phyloP scores from a whole-genome alignment of 1,139 yeast species.

The Trichomonascaceae sp. region DNA sequence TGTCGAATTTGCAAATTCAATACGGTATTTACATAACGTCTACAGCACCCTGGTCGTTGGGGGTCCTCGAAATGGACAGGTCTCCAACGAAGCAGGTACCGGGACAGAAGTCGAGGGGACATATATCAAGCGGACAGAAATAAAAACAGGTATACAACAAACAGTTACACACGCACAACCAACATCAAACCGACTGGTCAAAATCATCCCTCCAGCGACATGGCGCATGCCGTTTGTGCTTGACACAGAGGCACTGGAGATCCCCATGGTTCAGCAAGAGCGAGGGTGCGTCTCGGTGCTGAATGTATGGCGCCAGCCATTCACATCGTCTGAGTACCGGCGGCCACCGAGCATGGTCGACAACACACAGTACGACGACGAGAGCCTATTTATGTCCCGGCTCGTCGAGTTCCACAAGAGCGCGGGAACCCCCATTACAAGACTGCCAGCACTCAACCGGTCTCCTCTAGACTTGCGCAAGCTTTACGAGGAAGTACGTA shows the following conservation, averaged over 20 bases:
- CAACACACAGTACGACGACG: neutral
- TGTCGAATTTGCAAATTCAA: no score
- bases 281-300: neutral
- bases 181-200: constrained; percentile 31
- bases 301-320: no score
- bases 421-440: constrained; percentile 16
- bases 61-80: no score
- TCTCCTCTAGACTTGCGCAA: constrained; percentile 28
- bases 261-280: neutral
- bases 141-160: no score
- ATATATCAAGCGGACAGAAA: no score
- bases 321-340: no score
- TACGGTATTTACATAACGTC: no score
- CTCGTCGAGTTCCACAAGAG: constrained; percentile 26
- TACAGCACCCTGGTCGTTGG: no score
- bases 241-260: constrained; percentile 29
- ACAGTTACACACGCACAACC: no score
- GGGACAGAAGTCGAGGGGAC: no score
- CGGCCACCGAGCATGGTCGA: neutral
- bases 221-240: constrained; percentile 31
- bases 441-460: constrained; percentile 26
- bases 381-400: constrained; percentile 17
- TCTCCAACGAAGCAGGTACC: no score
- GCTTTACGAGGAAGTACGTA: constrained; percentile 24
- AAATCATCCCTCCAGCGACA: constrained; percentile 40